Conservation (phyloP, 768 basidiomycete genomes). For the Russula emetica region DNA sequence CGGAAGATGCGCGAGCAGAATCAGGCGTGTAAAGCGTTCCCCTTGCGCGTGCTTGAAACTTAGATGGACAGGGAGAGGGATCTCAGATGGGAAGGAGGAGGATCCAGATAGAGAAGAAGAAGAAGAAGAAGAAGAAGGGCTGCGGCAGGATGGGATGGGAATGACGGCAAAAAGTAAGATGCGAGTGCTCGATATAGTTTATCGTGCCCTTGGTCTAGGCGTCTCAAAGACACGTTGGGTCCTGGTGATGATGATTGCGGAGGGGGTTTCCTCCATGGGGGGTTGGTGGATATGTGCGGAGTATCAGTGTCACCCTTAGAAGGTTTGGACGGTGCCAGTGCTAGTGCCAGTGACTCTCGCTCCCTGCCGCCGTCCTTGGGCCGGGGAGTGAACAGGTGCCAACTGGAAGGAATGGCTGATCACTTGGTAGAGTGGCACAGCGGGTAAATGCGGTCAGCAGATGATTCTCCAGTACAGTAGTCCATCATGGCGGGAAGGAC, state of each 20-base stretch:
- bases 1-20: constrained; percentile 22
- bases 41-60: constrained; percentile 15
- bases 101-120: constrained; percentile 19
- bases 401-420: too few relatives aligned
- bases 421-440: neutral
- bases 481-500: too few relatives aligned
- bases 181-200: constrained; percentile 21
- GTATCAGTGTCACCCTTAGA: neutral
- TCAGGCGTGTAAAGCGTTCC: constrained; percentile 19
- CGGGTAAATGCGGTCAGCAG: neutral
- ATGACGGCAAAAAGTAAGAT: constrained; percentile 14
- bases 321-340: neutral
- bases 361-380: neutral
- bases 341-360: neutral
- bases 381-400: neutral
- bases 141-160: neutral
- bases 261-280: neutral
- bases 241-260: constrained; percentile 1
- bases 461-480: neutral
- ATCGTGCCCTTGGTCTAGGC: constrained; percentile 5
- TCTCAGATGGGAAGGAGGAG: constrained; percentile 16
- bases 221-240: constrained; percentile 2
- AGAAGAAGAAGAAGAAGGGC: neutral
- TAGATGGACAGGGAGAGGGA: neutral
- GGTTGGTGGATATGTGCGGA: neutral